Evolutionary conservation across 2,329 filamentous ascomycete genomes (phyloP), one percentile per base, ranked within the genome.

Genomic region (Rhynchosporium agropyri): DNA sequence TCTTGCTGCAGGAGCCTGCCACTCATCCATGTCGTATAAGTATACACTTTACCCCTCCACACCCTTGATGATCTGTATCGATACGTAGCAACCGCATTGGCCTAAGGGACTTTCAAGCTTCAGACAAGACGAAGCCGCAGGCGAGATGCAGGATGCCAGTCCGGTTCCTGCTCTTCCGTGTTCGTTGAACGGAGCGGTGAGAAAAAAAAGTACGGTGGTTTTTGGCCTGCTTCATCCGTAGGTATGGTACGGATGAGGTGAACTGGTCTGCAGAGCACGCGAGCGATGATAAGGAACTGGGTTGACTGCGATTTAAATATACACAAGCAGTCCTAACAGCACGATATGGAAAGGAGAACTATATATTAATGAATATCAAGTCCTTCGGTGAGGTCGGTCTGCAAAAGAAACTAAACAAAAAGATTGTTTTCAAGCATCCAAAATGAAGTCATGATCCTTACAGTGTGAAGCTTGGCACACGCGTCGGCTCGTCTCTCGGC

Each of bases 41-140:
- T 20, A 0, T 20, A 20, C 20, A 15, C 20, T 28, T 20, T 33
- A 59, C 26, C 20, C 36, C 53, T 26, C 45, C 29, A 49, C 46
- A 59, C 45, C 55, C n/a, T 58, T 49, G 13, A 36, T 20, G 54
- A 63, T 62, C 57, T 49, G 33, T 48, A 45, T 33, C 55, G 38
- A 20, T 20, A 20, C 20, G 20, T 20, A 20, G 20, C 20, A 20
- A 45, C 57, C 53, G 63, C 61, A 65, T 63, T 55, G 55, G 60
- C 46, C 57, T 55, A 15, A 46, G 20, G 58, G 31, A 51, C 49
- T 61, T 49, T 51, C 54, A 48, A 48, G 63, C 59, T 51, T 48
- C 54, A 53, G 50, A 53, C 50, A 53, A 40, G 20, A 20, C 20
- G 33, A 38, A 26, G 31, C 50, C 12, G 15, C 50, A 53, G 20